Evolutionary conservation across 768 basidiomycete species (phyloP).

Genomic region (Macrolepiota albuminosa): DNA sequence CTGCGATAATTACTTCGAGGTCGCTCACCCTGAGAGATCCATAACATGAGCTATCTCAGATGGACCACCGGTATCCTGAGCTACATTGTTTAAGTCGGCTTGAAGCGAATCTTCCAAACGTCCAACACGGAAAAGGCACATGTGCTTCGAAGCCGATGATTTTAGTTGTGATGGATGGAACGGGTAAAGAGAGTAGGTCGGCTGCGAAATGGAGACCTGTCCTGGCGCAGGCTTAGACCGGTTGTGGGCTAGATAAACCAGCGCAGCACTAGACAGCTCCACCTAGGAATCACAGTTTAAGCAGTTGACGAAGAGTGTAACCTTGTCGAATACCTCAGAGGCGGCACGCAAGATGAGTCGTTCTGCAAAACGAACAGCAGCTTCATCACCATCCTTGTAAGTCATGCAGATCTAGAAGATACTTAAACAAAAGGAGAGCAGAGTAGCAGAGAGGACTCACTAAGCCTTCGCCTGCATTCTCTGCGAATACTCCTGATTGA

Average conservation of each 20-base stretch:
- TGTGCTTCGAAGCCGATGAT: constrained; percentile 41
- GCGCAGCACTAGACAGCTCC: constrained; percentile 5
- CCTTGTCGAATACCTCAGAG: constrained; percentile 39
- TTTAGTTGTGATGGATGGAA: constrained; percentile 48
- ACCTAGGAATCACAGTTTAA: constrained; percentile 5
- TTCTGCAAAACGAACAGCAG: constrained; percentile 39
- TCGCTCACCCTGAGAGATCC: constrained; percentile 28
- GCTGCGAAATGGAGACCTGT: constrained; percentile 24
- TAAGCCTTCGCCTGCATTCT: constrained; percentile 44
- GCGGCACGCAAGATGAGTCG: constrained; percentile 48
- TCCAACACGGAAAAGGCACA: constrained; percentile 53
- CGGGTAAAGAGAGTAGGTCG: constrained; percentile 62
- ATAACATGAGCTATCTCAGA: constrained; percentile 28
- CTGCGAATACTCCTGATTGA: constrained; percentile 57
- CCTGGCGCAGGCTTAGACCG: constrained; percentile 20
- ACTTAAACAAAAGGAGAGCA: not conserved
- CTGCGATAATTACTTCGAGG: not conserved
- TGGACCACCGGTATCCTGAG: constrained; percentile 33
- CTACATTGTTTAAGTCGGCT: constrained; percentile 26
- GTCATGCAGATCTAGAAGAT: constrained; percentile 51
- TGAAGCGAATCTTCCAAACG: constrained; percentile 60
- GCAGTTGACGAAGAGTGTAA: not conserved
- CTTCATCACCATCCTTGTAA: constrained; percentile 35
- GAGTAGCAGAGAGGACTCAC: constrained; percentile 23
- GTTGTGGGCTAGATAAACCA: constrained; percentile 13